Evolutionary conservation across 2,329 filamentous ascomycete genomes (phyloP).

Genomic region (Magnaporthiopsis rhizophila): DNA sequence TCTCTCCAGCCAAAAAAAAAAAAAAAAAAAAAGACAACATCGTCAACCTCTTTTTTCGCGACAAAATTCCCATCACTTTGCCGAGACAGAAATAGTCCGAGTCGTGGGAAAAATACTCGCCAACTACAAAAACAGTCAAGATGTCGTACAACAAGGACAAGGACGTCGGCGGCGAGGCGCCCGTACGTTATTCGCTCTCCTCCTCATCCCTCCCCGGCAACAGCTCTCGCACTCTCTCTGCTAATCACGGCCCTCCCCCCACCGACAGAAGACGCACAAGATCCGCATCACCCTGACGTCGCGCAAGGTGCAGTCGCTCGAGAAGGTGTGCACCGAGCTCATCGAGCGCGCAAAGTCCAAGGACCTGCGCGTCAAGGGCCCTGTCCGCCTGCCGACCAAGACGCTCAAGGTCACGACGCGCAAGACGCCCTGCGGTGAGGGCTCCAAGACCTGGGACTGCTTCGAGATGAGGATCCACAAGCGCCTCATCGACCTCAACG

Average conservation of each 20-base stretch:
- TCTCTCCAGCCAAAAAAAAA: constrained; percentile 1
- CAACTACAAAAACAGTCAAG: constrained; percentile 1
- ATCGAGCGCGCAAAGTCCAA: constrained; percentile 98
- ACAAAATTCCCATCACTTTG: constrained; percentile 60
- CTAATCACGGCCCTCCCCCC: not conserved
- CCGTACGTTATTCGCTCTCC: constrained; percentile 6
- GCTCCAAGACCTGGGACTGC: constrained; percentile 99
- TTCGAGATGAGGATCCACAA: constrained; percentile 99
- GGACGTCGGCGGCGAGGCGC: constrained; percentile 8
- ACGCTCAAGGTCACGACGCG: constrained; percentile 93
- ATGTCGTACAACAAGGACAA: constrained; percentile 10
- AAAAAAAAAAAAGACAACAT: not conserved
- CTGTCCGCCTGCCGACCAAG: constrained; percentile 96
- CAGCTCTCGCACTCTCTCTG: not conserved
- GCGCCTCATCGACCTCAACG: constrained; percentile 94
- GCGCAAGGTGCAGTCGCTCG: constrained; percentile 89
- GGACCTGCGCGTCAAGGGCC: constrained; percentile 97
- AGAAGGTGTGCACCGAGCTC: constrained; percentile 97
- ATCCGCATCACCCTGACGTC: constrained; percentile 86
- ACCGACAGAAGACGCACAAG: constrained; percentile 7
- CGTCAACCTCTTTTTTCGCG: constrained; percentile 11
- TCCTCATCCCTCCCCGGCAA: not conserved
- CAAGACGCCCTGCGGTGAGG: constrained; percentile 99
- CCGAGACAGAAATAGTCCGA: constrained; percentile 66
- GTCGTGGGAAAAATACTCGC: constrained; percentile 50